A percentile compares a stretch with the other conserved stretches of the same genome.
Evolutionary conservation across 306 rosid genomes (phyloP).

Genomic region (Carpinus viminea): DNA sequence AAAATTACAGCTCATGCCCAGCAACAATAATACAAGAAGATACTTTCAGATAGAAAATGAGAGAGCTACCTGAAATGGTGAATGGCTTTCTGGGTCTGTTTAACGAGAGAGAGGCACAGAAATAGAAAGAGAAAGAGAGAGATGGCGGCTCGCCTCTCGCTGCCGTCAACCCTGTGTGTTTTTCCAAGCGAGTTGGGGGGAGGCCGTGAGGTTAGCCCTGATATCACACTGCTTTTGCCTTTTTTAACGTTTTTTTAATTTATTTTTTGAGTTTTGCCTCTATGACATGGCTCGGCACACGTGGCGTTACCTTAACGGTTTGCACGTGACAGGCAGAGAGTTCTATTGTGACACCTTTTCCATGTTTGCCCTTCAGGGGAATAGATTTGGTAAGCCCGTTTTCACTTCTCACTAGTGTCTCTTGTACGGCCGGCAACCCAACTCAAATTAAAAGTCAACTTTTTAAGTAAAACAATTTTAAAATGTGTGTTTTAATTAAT

Average conservation of each 20-base stretch:
- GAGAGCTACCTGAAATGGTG: slow-evolving; percentile 37
- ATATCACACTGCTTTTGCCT: slow-evolving; percentile 8
- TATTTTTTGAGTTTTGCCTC: neutral
- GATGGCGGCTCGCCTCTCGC: slow-evolving; percentile 41
- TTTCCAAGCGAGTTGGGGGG: slow-evolving; percentile 54
- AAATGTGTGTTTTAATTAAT: too few species aligned
- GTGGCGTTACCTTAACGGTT: slow-evolving; percentile 1
- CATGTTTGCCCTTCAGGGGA: neutral
- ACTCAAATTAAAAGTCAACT: too few species aligned
- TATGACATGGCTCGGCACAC: neutral
- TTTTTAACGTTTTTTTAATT: neutral
- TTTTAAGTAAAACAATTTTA: too few species aligned
- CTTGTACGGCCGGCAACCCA: too few species aligned
- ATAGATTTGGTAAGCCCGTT: neutral
- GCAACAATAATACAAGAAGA: neutral
- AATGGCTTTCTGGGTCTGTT: slow-evolving; percentile 23
- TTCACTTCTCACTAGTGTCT: too few species aligned
- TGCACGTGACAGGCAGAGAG: slow-evolving; percentile 13
- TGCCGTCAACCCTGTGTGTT: slow-evolving; percentile 32
- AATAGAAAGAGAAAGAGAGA: neutral
- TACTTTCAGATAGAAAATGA: slow-evolving; percentile 1
- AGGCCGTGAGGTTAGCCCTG: slow-evolving; percentile 36
- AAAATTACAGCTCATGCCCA: slow-evolving; percentile 12
- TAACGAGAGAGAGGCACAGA: neutral
- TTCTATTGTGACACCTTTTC: neutral